Evolutionary conservation across 2,329 filamentous ascomycete genomes (phyloP), one percentile per base, ranked within the genome.

Genomic region (Trichoderma citrinoviride): DNA sequence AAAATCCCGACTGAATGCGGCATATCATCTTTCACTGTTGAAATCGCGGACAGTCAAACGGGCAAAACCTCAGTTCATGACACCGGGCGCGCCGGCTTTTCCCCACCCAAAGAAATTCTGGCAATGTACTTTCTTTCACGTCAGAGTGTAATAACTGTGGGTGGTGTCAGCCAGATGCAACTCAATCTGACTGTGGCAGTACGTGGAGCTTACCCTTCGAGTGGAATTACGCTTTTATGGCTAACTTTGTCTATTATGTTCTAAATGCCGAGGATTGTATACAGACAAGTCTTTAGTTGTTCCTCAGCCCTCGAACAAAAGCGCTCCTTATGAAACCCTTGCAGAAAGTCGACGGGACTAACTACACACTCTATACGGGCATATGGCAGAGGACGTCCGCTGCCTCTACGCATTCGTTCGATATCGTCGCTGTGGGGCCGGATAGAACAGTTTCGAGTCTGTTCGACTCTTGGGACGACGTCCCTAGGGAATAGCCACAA

Each of bases 21-120:
- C 10, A 43, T 52, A 43, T 61, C 57, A 7, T 61, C 57, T 29
- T 61, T 61, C 7, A 61, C 57, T 3, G 37, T 52, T 25, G 57
- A 61, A 49, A 29, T 29, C 21, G 12, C 7, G 19, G 37, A 61
- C 7, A 19, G 23, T 17, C 8, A 33, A 6, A 29, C 57, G n/a
- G 23, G 57, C 6, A 61, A 43, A 29, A n/a, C 33, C 3, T 21
- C 21, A 1, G 7, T 7, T 3, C n/a, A 43, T 12, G 17, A 21
- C 5, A 61, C 52, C 23, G 57, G 57, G 3, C 46, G 57, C 23
- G n/a, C 23, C 4, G 57, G 57, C 41, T 61, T 61, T 10, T 46
- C 57, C 5, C 10, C 52, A 6, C 43, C 57, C 2, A 46, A 61
- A 43, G 33, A 12, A 14, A 27, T 52, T 33, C 44, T 41, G 7